These are phyloP conservation scores for Oryza brachyantha DNA, from an alignment of 176 grass and related monocot species.

Conservation along the genomic window DNA sequence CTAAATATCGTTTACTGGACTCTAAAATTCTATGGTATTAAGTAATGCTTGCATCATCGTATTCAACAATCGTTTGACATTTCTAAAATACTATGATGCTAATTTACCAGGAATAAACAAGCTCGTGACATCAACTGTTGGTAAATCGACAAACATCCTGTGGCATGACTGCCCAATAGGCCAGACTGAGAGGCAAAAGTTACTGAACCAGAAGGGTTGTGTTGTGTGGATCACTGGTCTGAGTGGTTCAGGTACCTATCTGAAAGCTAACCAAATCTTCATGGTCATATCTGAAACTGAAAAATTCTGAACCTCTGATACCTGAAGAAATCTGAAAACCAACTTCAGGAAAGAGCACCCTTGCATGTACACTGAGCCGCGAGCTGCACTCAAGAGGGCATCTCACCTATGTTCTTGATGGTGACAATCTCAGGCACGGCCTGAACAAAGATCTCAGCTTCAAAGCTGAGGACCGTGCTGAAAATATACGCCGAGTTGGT, in stretches of 20 bases:
- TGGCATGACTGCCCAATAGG: constrained; percentile 76
- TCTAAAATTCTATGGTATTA: no score
- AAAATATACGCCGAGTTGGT: constrained; percentile 93
- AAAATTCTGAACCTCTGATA: not conserved
- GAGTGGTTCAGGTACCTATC: constrained; percentile 65
- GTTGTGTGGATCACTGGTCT: constrained; percentile 83
- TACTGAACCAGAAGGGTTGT: constrained; percentile 76
- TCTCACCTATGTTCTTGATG: constrained; percentile 70
- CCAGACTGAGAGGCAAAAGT: constrained; percentile 41
- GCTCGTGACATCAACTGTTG: constrained; percentile 36
- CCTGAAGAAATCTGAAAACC: not conserved
- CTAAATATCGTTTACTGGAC: no score
- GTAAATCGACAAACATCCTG: constrained; percentile 61
- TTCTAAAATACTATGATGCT: not conserved
- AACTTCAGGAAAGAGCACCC: constrained; percentile 64
- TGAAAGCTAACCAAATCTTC: not conserved
- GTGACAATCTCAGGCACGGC: constrained; percentile 83
- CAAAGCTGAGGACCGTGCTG: constrained; percentile 63
- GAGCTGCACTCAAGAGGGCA: constrained; percentile 62
- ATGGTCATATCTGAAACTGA: not conserved
- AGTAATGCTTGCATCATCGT: not conserved
- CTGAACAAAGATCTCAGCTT: constrained; percentile 78
- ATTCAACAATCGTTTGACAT: not conserved
- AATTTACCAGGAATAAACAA: constrained; percentile 21
- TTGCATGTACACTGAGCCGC: constrained; percentile 55